Conservation (phyloP, 768 basidiomycete genomes). For the Xerocomellus intermedius region DNA sequence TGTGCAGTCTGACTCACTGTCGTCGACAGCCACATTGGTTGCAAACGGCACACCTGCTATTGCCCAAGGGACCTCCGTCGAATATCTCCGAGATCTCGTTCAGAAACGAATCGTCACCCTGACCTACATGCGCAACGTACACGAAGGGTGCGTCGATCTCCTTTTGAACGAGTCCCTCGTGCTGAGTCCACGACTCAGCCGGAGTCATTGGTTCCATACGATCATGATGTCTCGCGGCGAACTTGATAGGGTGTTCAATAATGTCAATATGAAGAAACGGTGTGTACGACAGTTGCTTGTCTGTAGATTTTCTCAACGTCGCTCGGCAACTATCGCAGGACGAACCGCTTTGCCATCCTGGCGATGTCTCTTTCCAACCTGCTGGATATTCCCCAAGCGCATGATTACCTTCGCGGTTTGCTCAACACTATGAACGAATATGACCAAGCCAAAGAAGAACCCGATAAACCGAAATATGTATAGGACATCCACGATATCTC, state of each 20-base stretch:
- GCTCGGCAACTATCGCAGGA: conserved; percentile 42
- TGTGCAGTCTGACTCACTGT: conserved; percentile 46
- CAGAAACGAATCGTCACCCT: conserved; percentile 84
- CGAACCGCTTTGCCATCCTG: conserved; percentile 78
- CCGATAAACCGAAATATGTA: conserved; percentile 69
- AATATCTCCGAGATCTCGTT: conserved; percentile 75
- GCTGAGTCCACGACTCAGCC: conserved; percentile 40
- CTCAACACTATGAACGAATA: conserved; percentile 72
- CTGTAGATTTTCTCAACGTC: neutral
- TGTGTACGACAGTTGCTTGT: conserved; percentile 30
- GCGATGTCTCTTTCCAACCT: conserved; percentile 84
- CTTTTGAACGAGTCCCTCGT: neutral
- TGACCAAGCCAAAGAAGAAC: conserved; percentile 61
- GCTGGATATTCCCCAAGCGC: conserved; percentile 76
- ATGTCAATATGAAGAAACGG: conserved; percentile 77
- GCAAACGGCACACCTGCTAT: conserved; percentile 31
- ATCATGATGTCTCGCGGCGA: conserved; percentile 74
- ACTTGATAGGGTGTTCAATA: conserved; percentile 72
- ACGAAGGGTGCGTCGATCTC: conserved; percentile 68
- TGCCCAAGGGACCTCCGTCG: conserved; percentile 67
- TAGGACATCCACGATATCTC: conserved; percentile 6
- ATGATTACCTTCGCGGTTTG: conserved; percentile 76
- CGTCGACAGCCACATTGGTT: conserved; percentile 41
- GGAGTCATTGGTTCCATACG: conserved; percentile 87
- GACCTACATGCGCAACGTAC: conserved; percentile 80